A percentile compares a stretch with the other conserved stretches of the same genome.
These are phyloP conservation scores for Xylogone sp. DNA, from an alignment of 2,329 filamentous ascomycete species.

Conservation along the genomic window DNA sequence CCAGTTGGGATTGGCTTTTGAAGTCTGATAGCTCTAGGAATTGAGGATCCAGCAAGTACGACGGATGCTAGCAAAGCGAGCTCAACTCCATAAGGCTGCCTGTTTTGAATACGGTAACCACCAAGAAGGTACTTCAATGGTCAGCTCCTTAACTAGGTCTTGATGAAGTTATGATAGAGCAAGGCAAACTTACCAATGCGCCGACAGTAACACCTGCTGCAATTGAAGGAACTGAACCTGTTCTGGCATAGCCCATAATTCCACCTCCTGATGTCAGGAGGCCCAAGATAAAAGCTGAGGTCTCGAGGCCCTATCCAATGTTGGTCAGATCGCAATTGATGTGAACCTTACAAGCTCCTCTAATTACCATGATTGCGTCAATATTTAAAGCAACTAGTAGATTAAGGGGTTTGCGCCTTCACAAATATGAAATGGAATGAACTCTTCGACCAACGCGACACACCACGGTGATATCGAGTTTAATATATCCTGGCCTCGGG, in stretches of 20 bases:
- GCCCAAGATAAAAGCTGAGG: conserved; percentile 74
- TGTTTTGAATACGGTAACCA: conserved; percentile 73
- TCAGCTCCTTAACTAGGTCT: background rate
- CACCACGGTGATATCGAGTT: too few species aligned
- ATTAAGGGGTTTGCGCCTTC: background rate
- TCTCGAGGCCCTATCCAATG: conserved; percentile 37
- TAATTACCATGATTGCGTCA: conserved; percentile 21
- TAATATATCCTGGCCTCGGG: too few species aligned
- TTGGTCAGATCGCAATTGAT: conserved; percentile 4
- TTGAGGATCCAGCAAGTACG: conserved; percentile 77
- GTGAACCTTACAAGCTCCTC: background rate
- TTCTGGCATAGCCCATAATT: conserved; percentile 79
- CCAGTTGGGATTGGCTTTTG: conserved; percentile 81
- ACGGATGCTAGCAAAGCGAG: conserved; percentile 82
- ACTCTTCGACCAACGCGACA: background rate
- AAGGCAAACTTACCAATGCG: conserved; percentile 42
- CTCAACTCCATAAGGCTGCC: conserved; percentile 79
- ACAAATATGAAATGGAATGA: background rate
- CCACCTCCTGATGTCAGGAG: conserved; percentile 83
- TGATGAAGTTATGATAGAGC: too few species aligned
- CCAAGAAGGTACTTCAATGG: conserved; percentile 59
- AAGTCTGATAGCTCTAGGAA: conserved; percentile 80
- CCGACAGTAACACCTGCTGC: conserved; percentile 83
- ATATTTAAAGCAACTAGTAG: background rate
- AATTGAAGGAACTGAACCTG: conserved; percentile 82